These are phyloP conservation scores for Dichomitus squalens DNA, from an alignment of 1,284 basidiomycete species.

Conservation along the genomic window DNA sequence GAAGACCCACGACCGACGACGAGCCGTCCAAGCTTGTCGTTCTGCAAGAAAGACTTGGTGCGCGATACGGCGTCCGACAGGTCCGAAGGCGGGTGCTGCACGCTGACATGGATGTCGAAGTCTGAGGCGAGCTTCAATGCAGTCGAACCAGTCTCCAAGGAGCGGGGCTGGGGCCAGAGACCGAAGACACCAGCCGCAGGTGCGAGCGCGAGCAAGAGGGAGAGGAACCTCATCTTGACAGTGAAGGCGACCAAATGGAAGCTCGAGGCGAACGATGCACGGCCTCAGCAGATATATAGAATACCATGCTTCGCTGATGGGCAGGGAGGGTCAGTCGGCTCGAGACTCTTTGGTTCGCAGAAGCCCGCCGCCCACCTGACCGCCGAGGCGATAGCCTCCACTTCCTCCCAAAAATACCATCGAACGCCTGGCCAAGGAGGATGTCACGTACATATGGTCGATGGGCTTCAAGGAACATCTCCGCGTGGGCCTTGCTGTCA, in stretches of 20 bases:
- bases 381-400: neutral
- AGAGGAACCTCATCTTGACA: slow-evolving; percentile 11
- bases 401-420: slow-evolving; percentile 17
- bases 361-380: slow-evolving; percentile 10
- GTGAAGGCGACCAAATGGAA: neutral
- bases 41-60: slow-evolving; percentile 39
- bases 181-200: slow-evolving; percentile 22
- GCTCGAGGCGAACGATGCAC: neutral
- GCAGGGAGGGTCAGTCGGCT: neutral
- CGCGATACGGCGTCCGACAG: slow-evolving; percentile 46
- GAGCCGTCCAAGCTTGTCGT: slow-evolving; percentile 47
- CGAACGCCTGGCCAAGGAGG: slow-evolving; percentile 6
- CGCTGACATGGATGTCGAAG: slow-evolving; percentile 45
- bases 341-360: neutral
- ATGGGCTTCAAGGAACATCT: neutral
- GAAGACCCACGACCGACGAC: slow-evolving; percentile 49
- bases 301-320: neutral
- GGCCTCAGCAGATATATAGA: neutral
- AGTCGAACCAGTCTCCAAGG: slow-evolving; percentile 49
- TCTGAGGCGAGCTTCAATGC: slow-evolving; percentile 49
- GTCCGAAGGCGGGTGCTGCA: slow-evolving; percentile 40
- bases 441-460: neutral
- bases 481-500: neutral
- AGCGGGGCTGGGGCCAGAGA: slow-evolving; percentile 66
- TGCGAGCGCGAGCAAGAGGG: slow-evolving; percentile 5